Evolutionary conservation across 1,284 basidiomycete genomes (phyloP), one percentile per base, ranked within the genome.

Genomic region (Rhizoctonia solani): DNA sequence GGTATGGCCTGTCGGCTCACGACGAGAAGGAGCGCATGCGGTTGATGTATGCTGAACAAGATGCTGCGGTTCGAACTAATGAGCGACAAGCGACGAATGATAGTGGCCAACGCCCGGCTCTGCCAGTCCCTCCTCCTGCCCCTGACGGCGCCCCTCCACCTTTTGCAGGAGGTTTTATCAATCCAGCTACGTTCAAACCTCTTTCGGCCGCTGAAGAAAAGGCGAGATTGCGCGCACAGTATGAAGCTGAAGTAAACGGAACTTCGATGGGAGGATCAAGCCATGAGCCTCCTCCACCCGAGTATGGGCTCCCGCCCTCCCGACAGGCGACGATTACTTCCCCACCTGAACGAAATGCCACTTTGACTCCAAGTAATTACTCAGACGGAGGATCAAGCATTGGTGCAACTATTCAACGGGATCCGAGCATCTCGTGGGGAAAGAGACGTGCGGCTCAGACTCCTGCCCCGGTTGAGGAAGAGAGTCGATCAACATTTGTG

Each of bases 161-260:
- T 9, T 65, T 65, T 42, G 39, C 27, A 41, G 59, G 59, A 19
- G 59, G 59, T 34, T 65, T 65, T 21, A 29, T 65, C 8, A 65
- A 65, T 27, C 59, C 59, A 2, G 47, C 59, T 11, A 65, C 59
- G 39, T n/a, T 39, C 30, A 52, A 65, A 27, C 59, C 85, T 0
- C 74, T 91, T 69, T 87, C 85, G 3, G 90, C 90, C 3, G 85
- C 83, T 0, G 88, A 92, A 72, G 90, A 92, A 76, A 92, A 92
- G 76, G 88, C 88, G 16, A 76, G 84, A 63, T 75, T 92, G 21
- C 80, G 78, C 47, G 86, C 86, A 1, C 83, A 81, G 74, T 89
- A 84, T 70, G 88, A 84, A 32, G 81, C 81, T 0, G 83, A 86
- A 70, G 83, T 50, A 11, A 67, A 58, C 27, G 68, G 56, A 52